A percentile compares a stretch with the other conserved stretches of the same genome.
These are phyloP conservation scores for Pseudognaphalium luteoalbum DNA, from an alignment of 129 eudicot species.

Conservation along the genomic window DNA sequence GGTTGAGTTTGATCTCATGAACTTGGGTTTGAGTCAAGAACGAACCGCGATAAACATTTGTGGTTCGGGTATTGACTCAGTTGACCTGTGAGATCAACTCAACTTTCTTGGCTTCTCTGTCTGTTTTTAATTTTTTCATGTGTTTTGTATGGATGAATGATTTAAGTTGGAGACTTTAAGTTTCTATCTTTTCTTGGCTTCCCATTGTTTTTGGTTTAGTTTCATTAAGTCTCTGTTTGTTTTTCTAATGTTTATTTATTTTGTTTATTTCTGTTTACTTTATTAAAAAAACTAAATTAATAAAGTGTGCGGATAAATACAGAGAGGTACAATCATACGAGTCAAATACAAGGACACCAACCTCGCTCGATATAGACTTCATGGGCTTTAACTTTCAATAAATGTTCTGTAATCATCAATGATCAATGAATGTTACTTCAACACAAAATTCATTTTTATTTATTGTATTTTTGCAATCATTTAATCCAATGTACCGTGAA, in stretches of 20 bases:
- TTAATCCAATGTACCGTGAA: background rate
- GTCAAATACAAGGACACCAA: background rate
- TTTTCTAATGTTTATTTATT: no score
- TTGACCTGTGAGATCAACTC: constrained; percentile 38
- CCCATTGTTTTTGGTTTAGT: background rate
- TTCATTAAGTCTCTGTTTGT: no score
- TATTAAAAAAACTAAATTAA: no score
- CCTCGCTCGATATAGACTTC: background rate
- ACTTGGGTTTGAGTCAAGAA: constrained; percentile 81
- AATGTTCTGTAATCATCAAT: background rate
- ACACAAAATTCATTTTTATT: background rate
- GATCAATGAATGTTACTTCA: background rate
- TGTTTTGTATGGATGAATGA: constrained; percentile 16
- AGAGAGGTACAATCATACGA: background rate
- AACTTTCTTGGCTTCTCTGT: constrained; percentile 33
- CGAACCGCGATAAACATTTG: constrained; percentile 66
- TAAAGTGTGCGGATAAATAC: background rate
- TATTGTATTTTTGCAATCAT: background rate
- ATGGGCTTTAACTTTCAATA: background rate
- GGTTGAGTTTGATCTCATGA: constrained; percentile 30
- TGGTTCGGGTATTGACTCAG: constrained; percentile 99
- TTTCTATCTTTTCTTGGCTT: background rate
- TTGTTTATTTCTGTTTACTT: no score
- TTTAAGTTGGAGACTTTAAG: constrained; percentile 4
- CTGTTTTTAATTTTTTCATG: constrained; percentile 24